Conservation (phyloP, 2,329 filamentous ascomycete species). For the Phyllosticta citrichinensis region DNA sequence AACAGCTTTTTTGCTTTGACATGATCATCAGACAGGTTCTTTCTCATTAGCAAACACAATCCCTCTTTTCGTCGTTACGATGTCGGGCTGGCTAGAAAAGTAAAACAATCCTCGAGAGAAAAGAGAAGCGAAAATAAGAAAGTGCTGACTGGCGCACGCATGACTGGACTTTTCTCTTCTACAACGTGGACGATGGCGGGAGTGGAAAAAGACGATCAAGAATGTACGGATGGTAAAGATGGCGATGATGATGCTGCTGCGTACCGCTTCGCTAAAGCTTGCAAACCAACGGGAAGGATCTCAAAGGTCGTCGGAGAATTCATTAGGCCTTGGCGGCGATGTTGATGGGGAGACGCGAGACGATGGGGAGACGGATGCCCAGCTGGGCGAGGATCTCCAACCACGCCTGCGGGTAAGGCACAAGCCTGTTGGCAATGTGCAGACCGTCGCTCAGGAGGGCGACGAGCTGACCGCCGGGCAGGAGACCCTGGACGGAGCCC, state of each 20-base stretch:
- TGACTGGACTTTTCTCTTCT: background rate
- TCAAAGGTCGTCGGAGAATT: background rate
- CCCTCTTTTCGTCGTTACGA: background rate
- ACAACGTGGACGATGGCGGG: background rate
- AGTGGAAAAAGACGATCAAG: background rate
- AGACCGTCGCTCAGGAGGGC: slow-evolving; percentile 3
- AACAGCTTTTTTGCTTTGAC: background rate
- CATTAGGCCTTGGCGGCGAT: background rate
- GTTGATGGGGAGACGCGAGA: background rate
- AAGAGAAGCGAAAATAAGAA: background rate
- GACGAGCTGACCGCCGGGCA: slow-evolving; percentile 5
- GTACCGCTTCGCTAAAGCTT: background rate
- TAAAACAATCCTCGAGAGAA: too few species aligned
- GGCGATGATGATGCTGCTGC: too few species aligned
- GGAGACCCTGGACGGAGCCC: slow-evolving; percentile 2
- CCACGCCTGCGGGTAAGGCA: slow-evolving; percentile 6
- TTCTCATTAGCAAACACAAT: background rate
- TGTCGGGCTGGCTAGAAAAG: too few species aligned
- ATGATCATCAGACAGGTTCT: background rate
- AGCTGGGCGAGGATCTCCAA: background rate
- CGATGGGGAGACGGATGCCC: background rate
- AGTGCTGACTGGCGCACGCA: too few species aligned
- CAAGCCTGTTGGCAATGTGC: slow-evolving; percentile 7
- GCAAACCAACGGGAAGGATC: background rate
- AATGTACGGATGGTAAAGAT: background rate